Base-by-base conservation (phyloP, 108 stramenopile species). In the Nitzschia putrida region DNA sequence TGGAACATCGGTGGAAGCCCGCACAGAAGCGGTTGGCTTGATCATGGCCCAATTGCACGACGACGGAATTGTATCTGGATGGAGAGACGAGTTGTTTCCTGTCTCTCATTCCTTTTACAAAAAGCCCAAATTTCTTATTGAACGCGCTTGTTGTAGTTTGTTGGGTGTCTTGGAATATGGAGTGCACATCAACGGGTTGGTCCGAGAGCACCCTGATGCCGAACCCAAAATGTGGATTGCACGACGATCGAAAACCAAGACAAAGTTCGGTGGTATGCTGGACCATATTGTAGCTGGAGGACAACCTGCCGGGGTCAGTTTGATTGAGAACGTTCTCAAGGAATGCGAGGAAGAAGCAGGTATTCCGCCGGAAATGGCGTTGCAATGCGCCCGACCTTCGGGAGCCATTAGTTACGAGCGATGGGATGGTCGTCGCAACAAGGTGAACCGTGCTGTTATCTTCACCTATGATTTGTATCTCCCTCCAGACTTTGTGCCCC, bases 231-330 rank as follows among this genome's bases (percentile, higher is more conserved):
- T 97, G 89, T 97, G 96, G 96, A 90, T 97, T 50, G 96, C 79
- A 21, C 69, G 85, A 53, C 68, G 96, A 49, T 88, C 94, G 3
- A 70, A 72, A n/a, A 71, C 71, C 22, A 97, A 97, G 68, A 80
- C 80, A 8, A 93, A 88, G 44, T 97, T 73, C 69, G 92, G 93
- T 2, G 85, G 90, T 22, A 88, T 88, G 84, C 70, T 95, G 57
- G 96, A 97, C 83, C 96, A 97, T 59, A 78, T 97, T 53, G 94
- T 89, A 8, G 96, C 96, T 10, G 96, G 96, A 11, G 93, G 91
- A 18, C 88, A 89, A 64, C 92, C 94, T 21, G 77, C 85, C 21
- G 93, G 92, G 0, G 56, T 92, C 12, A 61, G 78, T n/a, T 63
- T 90, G 12, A 74, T 91, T 66, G 96, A 95, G 41, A 92, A 94